Percentiles rank a stretch among this genome's conserved stretches.
Conservation (phyloP, 805 yeast genomes). For the Candida nanaspora region DNA sequence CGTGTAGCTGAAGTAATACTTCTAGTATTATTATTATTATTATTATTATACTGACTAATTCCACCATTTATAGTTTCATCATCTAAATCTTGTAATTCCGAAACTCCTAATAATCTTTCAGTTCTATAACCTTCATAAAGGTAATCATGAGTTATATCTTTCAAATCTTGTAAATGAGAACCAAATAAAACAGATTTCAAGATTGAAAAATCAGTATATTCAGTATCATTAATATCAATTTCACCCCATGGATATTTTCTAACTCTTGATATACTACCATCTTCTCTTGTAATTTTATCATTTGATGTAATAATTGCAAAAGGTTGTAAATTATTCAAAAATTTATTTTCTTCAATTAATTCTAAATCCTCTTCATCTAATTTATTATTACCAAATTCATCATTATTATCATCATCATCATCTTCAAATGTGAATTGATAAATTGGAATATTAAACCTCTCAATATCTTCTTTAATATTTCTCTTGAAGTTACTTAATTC, state of each 20-base stretch:
- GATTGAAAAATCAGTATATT: conserved; percentile 44
- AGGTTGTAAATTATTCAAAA: conserved; percentile 59
- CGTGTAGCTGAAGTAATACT: no score
- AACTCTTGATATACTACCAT: conserved; percentile 46
- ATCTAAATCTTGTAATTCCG: conserved; percentile 31
- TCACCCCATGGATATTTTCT: conserved; percentile 77
- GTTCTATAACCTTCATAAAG: conserved; percentile 59
- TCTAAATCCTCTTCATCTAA: conserved; percentile 48
- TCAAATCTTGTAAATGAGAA: conserved; percentile 55
- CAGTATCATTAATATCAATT: conserved; percentile 47
- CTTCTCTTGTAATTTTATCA: conserved; percentile 17
- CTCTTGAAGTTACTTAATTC: conserved; percentile 57
- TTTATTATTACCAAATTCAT: conserved; percentile 44
- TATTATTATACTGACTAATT: not conserved
- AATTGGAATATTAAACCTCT: conserved; percentile 62
- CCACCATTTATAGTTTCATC: conserved; percentile 6
- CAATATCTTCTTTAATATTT: conserved; percentile 55
- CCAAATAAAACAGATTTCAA: conserved; percentile 51
- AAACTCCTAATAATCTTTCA: conserved; percentile 50
- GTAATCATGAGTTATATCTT: conserved; percentile 60
- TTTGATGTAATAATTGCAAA: conserved; percentile 69
- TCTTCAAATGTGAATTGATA: conserved; percentile 69
- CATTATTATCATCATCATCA: conserved; percentile 52
- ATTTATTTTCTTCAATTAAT: conserved; percentile 60
- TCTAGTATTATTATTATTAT: not conserved